These are phyloP conservation scores for Cordyceps cateniannulata DNA, from an alignment of 2,329 filamentous ascomycete genomes.

Conservation along the genomic window DNA sequence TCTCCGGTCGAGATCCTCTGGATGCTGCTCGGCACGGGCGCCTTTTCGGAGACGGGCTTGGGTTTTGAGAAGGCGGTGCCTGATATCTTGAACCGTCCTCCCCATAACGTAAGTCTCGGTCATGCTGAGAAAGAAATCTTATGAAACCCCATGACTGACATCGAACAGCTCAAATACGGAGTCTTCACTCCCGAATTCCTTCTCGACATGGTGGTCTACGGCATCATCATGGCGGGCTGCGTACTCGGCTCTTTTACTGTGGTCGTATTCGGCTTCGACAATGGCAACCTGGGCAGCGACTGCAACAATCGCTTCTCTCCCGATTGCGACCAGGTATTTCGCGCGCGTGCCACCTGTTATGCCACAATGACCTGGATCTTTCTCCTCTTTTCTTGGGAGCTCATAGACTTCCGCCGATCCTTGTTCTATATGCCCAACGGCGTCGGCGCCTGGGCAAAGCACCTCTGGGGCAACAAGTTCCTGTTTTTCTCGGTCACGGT, in stretches of 20 bases:
- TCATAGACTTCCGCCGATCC: constrained; percentile 57
- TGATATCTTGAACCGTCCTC: constrained; percentile 60
- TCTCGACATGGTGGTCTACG: constrained; percentile 57
- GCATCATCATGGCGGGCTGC: constrained; percentile 55
- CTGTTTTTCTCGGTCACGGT: constrained; percentile 42
- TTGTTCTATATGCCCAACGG: constrained; percentile 51
- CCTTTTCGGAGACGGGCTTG: constrained; percentile 65
- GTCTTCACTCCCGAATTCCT: constrained; percentile 61
- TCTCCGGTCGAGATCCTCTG: constrained; percentile 66
- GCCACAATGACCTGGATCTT: constrained; percentile 63
- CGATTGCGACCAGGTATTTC: constrained; percentile 52
- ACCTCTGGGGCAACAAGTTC: constrained; percentile 51
- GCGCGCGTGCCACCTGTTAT: constrained; percentile 60
- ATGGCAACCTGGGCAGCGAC: constrained; percentile 49
- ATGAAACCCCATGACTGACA: background rate
- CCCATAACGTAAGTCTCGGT: constrained; percentile 44
- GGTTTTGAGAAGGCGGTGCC: constrained; percentile 62
- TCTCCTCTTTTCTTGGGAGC: constrained; percentile 63
- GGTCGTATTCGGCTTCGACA: constrained; percentile 47
- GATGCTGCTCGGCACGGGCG: constrained; percentile 69
- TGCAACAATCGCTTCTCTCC: constrained; percentile 50
- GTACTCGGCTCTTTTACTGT: constrained; percentile 51
- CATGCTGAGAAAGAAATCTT: background rate
- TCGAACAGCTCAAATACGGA: constrained; percentile 35
- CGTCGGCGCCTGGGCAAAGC: constrained; percentile 46